Evolutionary conservation across 1,139 yeast genomes (phyloP).

Genomic region (Hanseniaspora gamundiae): DNA sequence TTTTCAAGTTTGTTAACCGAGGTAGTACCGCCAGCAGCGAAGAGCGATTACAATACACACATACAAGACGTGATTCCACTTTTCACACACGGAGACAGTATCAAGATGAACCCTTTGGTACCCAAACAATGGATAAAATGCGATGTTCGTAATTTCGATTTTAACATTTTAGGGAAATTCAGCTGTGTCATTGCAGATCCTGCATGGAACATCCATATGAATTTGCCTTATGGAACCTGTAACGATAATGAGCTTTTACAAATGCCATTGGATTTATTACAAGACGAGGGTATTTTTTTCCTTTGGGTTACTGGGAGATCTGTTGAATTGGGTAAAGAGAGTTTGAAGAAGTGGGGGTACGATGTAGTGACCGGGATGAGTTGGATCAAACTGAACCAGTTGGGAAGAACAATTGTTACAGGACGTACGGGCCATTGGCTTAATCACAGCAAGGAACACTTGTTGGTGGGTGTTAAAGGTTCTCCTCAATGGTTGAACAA

Average conservation of each 20-base stretch:
- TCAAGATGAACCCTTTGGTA: slow-evolving; percentile 17
- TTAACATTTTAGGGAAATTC: slow-evolving; percentile 63
- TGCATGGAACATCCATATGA: slow-evolving; percentile 83
- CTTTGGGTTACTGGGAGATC: slow-evolving; percentile 95
- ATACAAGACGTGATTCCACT: slow-evolving; percentile 20
- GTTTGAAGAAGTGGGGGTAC: slow-evolving; percentile 76
- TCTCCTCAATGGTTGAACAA: slow-evolving; percentile 60
- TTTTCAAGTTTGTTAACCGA: no score
- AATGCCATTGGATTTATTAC: slow-evolving; percentile 55
- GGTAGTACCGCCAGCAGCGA: no score
- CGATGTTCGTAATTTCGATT: slow-evolving; percentile 64
- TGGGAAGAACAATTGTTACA: slow-evolving; percentile 79
- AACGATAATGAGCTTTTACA: slow-evolving; percentile 59
- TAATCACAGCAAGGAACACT: slow-evolving; percentile 87
- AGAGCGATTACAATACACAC: no score
- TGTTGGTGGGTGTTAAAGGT: slow-evolving; percentile 77
- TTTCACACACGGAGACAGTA: slow-evolving; percentile 45
- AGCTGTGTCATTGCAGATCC: slow-evolving; percentile 87
- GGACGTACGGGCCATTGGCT: slow-evolving; percentile 97
- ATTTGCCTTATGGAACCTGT: slow-evolving; percentile 65
- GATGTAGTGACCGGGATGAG: slow-evolving; percentile 62
- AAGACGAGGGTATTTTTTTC: slow-evolving; percentile 70
- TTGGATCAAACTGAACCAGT: slow-evolving; percentile 85
- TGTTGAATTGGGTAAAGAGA: slow-evolving; percentile 72
- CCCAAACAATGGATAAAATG: slow-evolving; percentile 85